These are phyloP conservation scores for Syzygium oleosum DNA, from an alignment of 345 rosid species.

Conservation along the genomic window DNA sequence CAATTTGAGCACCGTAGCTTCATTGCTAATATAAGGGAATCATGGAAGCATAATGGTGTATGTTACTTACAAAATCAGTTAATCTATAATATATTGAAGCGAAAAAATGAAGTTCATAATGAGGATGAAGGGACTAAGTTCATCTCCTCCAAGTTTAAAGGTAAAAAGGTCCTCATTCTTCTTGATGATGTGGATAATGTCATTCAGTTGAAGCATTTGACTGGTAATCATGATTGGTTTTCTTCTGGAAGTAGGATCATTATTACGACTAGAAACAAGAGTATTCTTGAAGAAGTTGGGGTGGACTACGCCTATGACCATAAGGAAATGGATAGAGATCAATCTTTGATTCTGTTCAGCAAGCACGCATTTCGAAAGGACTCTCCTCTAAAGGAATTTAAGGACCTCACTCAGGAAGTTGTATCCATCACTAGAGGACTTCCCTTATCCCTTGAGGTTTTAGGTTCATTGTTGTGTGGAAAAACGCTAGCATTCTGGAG, in stretches of 20 bases:
- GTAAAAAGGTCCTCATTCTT: not conserved
- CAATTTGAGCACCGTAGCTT: not conserved
- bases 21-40: not conserved
- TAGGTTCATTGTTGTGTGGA: fast-evolving
- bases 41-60: fast-evolving
- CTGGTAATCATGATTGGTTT: not conserved
- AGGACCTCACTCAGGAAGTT: fast-evolving
- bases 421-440: fast-evolving
- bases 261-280: not conserved
- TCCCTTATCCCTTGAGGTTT: not conserved
- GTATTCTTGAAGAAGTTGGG: not conserved
- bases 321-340: fast-evolving
- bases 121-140: not conserved
- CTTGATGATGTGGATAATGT: not conserved
- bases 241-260: not conserved
- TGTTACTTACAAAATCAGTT: fast-evolving
- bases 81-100: fast-evolving
- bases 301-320: fast-evolving
- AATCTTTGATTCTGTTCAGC: fast-evolving
- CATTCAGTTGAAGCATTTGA: not conserved
- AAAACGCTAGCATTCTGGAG: not conserved
- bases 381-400: fast-evolving
- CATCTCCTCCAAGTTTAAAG: not conserved
- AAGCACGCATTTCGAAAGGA: not conserved
- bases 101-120: fast-evolving